These are phyloP conservation scores for Selaginella moellendorffii DNA, from an alignment of 75 land plant species.

Conservation along the genomic window DNA sequence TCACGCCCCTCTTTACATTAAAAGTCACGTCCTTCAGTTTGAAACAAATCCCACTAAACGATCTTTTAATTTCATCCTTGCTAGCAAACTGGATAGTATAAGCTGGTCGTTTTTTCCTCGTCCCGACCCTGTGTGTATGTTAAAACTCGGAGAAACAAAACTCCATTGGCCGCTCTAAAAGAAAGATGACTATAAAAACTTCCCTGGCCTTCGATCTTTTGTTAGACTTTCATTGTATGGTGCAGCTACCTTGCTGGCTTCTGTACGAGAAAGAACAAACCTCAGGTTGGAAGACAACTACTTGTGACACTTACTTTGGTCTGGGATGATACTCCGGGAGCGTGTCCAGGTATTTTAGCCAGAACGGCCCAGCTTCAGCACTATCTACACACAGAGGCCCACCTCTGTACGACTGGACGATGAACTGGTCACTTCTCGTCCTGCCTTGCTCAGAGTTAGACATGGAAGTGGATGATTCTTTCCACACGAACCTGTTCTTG, in stretches of 20 bases:
- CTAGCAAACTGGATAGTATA: no score
- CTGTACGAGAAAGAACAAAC: not conserved
- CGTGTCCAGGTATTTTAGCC: slow-evolving; percentile 44
- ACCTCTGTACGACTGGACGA: slow-evolving; percentile 65
- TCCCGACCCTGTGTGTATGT: no score
- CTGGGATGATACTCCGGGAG: not conserved
- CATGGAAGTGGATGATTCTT: not conserved
- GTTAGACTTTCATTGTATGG: not conserved
- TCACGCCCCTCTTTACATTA: no score
- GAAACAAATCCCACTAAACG: no score
- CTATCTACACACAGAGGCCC: slow-evolving; percentile 62
- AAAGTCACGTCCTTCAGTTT: no score
- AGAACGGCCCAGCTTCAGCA: slow-evolving; percentile 46
- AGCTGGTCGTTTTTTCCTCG: no score
- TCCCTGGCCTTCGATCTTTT: no score
- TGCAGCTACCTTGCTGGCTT: not conserved
- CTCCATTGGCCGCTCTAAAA: no score
- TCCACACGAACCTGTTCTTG: slow-evolving; percentile 51
- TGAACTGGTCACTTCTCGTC: slow-evolving; percentile 60
- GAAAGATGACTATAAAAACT: no score
- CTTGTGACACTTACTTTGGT: not conserved
- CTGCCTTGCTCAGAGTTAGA: slow-evolving; percentile 20
- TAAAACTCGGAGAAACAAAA: no score
- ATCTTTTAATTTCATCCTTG: no score
- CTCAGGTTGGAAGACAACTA: not conserved